A percentile compares a stretch with the other conserved stretches of the same genome.
Conservation (phyloP, 129 eudicot species). For the Escallonia herrerae region DNA sequence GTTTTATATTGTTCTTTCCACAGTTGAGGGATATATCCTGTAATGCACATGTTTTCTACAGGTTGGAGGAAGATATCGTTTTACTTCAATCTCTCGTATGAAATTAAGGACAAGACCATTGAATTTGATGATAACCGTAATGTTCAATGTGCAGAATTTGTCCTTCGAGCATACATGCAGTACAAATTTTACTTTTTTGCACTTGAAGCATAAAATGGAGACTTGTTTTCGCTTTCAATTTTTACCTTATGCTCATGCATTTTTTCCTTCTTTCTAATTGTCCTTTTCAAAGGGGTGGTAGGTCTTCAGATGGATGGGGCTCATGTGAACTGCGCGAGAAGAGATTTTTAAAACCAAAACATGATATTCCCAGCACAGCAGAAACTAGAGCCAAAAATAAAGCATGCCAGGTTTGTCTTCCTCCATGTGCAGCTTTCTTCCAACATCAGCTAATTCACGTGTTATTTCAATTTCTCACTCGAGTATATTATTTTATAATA, state of each 20-base stretch:
- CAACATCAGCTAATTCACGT: background rate
- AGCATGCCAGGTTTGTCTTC: conserved; percentile 83
- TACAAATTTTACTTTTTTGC: conserved; percentile 33
- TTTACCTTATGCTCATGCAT: background rate
- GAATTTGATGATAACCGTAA: conserved; percentile 90
- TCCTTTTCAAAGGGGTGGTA: conserved; percentile 61
- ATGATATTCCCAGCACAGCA: conserved; percentile 97
- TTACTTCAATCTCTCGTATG: conserved; percentile 88
- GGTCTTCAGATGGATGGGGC: conserved; percentile 99
- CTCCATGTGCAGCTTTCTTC: background rate
- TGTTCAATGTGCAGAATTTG: conserved; percentile 94
- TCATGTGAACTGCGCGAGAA: conserved; percentile 95
- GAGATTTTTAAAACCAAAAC: conserved; percentile 81
- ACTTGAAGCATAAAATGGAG: background rate
- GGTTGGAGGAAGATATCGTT: conserved; percentile 99
- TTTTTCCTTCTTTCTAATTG: background rate
- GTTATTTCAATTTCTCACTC: too few species aligned
- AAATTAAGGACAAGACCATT: conserved; percentile 89
- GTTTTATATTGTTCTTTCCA: conserved; percentile 1
- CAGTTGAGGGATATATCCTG: conserved; percentile 15
- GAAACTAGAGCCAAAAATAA: conserved; percentile 98
- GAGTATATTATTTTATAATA: too few species aligned
- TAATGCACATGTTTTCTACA: conserved; percentile 13
- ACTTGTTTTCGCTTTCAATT: background rate
- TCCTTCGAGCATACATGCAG: conserved; percentile 93